Evolutionary conservation across 805 yeast genomes (phyloP), one percentile per base, ranked within the genome.

Genomic region (Nakazawaea populi): DNA sequence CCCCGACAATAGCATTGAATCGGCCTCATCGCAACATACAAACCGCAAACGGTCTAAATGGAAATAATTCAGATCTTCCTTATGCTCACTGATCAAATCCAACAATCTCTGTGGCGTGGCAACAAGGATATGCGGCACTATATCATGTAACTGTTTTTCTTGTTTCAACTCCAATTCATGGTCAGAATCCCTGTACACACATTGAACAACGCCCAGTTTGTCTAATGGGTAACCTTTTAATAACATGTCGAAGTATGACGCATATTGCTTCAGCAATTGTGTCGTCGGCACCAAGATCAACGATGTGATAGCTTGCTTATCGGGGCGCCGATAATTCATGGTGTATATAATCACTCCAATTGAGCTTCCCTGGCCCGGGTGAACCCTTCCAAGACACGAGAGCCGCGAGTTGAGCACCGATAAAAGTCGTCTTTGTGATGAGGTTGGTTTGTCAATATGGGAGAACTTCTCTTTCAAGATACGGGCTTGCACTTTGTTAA

Each of bases 31-130:
- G 12, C 63, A 67, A 7, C 57, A 64, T 36, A 69, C 56, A 28
- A 59, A 60, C 3, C 61, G 53, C 4, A 69, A 51, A 28, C 54
- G 58, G 37, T 59, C 56, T 9, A 69, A 56, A 36, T 60, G 63
- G 9, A 66, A 40, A 11, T 10, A 32, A 36, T 52, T 42, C 6
- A 55, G 54, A 46, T 54, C 61, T 35, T 61, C 66, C 63, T 59
- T 63, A 38, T 70, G 68, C 4, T 65, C 57, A 10, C 70, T 60
- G 24, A 69, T 52, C 31, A 68, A 34, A 53, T 68, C 73, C 11
- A 68, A 48, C n/a, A 69, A 47, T 53, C 72, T 58, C 27, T 63
- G 70, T 4, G 73, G 72, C 0, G 73, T 69, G 1, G 67, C 27
- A 1, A 69, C 65, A 18, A 69, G 38, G 9, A 68, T 52, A 48